These are phyloP conservation scores for Aspergillus wentii DNA, from an alignment of 495 filamentous ascomycete genomes.

Conservation along the genomic window DNA sequence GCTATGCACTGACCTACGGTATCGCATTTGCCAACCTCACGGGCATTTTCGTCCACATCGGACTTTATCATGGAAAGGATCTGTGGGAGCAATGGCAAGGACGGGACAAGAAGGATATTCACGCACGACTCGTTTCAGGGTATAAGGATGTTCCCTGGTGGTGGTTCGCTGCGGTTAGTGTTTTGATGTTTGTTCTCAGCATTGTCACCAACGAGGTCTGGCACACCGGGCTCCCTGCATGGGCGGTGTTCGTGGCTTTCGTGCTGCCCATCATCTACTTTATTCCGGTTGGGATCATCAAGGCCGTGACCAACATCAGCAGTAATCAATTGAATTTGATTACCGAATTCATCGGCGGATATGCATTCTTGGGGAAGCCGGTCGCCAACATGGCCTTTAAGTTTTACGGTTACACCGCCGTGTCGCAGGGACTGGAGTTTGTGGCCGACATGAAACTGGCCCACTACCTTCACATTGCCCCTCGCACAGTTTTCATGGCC, in stretches of 20 bases:
- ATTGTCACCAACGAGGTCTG: conserved; percentile 60
- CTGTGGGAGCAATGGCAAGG: conserved; percentile 57
- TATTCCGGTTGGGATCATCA: conserved; percentile 46
- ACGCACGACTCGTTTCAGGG: conserved; percentile 32
- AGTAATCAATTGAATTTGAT: conserved; percentile 62
- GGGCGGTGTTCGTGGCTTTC: conserved; percentile 62
- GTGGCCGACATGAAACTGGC: conserved; percentile 75
- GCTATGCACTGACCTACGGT: conserved; percentile 55
- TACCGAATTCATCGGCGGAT: conserved; percentile 68
- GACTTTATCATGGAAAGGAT: conserved; percentile 58
- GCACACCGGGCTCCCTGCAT: conserved; percentile 61
- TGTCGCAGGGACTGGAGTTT: conserved; percentile 49
- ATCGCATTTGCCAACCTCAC: conserved; percentile 67
- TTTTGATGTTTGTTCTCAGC: conserved; percentile 53
- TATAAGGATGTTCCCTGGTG: conserved; percentile 40
- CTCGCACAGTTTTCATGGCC: conserved; percentile 61
- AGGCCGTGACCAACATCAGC: conserved; percentile 64
- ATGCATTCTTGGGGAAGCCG: conserved; percentile 63
- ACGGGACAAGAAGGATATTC: conserved; percentile 52
- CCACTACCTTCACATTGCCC: conserved; percentile 73
- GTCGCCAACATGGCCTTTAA: conserved; percentile 73
- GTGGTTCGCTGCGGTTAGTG: conserved; percentile 35
- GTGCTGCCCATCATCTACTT: conserved; percentile 38
- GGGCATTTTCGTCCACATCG: conserved; percentile 60
- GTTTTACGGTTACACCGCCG: conserved; percentile 68